Evolutionary conservation across 2,329 filamentous ascomycete genomes (phyloP), one percentile per base, ranked within the genome.

Genomic region (Ilyonectria robusta): DNA sequence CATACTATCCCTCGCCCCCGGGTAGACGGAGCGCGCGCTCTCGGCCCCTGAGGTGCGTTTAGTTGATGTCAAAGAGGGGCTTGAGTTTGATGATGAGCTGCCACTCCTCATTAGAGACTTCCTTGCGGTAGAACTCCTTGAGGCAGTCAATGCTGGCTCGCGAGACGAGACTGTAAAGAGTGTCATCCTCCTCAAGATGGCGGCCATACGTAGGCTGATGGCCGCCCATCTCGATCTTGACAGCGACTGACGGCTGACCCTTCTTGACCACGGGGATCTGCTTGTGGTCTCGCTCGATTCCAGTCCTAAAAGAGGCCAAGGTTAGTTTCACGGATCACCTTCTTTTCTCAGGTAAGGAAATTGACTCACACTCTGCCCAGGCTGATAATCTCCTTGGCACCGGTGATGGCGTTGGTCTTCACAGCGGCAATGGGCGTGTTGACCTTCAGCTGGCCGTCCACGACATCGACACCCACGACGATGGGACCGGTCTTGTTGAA

Each of bases 401-500:
- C 92, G 0, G 94, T 97, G 19, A 89, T 88, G 0, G 93, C 82
- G 79, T 97, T 97, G 67, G 87, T 90, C 84, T 93, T 97, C 68
- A 99, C 90, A 3, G 91, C 94, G 1, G 94, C 93, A 72, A 99
- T 92, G 7, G 96, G 96, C 6, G 97, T 98, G 81, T 95, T 93
- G 75, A 97, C 85, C 76, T 91, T 90, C 58, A 99, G 87, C 74
- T 90, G 92, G 33, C 97, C 96, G 68, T 98, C 96, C n/a, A 93
- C 83, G 37, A 98, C 95, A 83, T 99, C 97, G 35, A 98, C 93
- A 84, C 96, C 96, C 55, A 99, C 86, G 66, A 99, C 94, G 74
- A 99, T 98, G 42, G 96, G 96, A 72, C 91, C 89, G 58, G 95
- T 97, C 89, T 99, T 99, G 88, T 98, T 98, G 89, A 99, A 99